Evolutionary conservation across 2,329 filamentous ascomycete genomes (phyloP), one percentile per base, ranked within the genome.

Genomic region (Stemphylium beticola): DNA sequence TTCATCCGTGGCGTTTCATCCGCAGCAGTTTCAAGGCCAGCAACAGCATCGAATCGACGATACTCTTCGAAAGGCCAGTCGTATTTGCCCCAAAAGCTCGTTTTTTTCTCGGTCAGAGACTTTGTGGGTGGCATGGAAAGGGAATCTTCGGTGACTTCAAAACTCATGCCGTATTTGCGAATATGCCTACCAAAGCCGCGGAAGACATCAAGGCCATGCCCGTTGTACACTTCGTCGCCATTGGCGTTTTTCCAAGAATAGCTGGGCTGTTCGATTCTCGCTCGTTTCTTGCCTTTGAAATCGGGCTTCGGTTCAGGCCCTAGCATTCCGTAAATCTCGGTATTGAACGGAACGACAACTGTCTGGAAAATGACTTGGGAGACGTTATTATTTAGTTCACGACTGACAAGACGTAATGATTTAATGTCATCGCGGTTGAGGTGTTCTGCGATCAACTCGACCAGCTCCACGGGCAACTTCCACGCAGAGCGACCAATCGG

Each of bases 261-360:
- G n/a, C 59, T 53, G 18, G 65, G 54, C 10, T 52, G 57, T 58
- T 67, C 65, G 34, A 64, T 50, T 57, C 54, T 66, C 7, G 66
- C 62, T 38, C 71, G 71, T 41, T 67, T 71, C 54, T 76, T 76
- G 14, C 68, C 74, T 57, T 76, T 77, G 36, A 64, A 47, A 65
- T 73, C 72, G 6, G 57, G 64, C 46, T 72, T 68, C 20, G 66
- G 66, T 24, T 72, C 74, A 53, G 75, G 73, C 14, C 77, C 76
- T 17, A 82, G 72, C 73, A 82, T 82, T 39, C 81, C 81, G 67
- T 85, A 88, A 20, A 90, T 82, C 60, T 87, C 83, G 1, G 84
- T 82, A 37, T 82, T 84, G 74, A 90, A 90, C 1, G 85, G 85
- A 2, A 88, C 83, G 5, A 89, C 85, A 8, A 87, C 83, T 39